Conservation (phyloP, 192 early-diverging fungal species). For the Gryganskiella cystojenkinii region DNA sequence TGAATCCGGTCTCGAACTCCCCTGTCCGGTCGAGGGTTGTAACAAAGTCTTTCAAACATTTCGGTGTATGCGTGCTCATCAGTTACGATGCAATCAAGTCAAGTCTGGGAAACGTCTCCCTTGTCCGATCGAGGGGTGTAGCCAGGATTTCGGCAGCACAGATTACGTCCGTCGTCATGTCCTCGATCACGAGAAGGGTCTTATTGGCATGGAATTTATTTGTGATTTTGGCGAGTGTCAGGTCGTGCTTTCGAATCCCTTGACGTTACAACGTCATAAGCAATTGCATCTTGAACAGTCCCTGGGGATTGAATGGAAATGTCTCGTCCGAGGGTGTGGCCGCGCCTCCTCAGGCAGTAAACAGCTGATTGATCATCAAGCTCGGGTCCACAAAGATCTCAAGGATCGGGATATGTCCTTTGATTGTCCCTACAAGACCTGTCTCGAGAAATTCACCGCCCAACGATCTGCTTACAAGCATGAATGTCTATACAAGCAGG, state of each 20-base stretch:
- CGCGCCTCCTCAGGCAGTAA: slow-evolving; percentile 8
- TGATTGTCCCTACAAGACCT: slow-evolving; percentile 5
- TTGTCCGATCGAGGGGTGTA: slow-evolving; percentile 7
- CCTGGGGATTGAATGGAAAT: slow-evolving; percentile 10
- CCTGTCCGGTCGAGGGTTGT: slow-evolving; percentile 1
- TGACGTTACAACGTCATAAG: slow-evolving; percentile 10
- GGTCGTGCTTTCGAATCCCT: background rate
- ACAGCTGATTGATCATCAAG: slow-evolving; percentile 9
- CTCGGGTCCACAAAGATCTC: slow-evolving; percentile 4
- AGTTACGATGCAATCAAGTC: slow-evolving; percentile 15
- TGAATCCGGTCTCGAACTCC: background rate
- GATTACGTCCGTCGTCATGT: slow-evolving; percentile 15
- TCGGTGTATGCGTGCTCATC: slow-evolving; percentile 9
- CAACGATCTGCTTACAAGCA: slow-evolving; percentile 7
- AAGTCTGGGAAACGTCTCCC: slow-evolving; percentile 9
- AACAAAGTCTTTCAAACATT: slow-evolving; percentile 3
- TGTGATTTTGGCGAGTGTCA: slow-evolving; percentile 5
- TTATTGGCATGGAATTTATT: slow-evolving; percentile 1
- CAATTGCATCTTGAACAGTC: slow-evolving; percentile 11
- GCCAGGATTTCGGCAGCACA: slow-evolving; percentile 1
- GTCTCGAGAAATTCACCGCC: background rate
- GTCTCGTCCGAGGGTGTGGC: background rate
- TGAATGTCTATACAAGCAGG: slow-evolving; percentile 5
- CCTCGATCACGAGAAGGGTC: slow-evolving; percentile 11
- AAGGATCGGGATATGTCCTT: background rate